Base-by-base conservation (phyloP, 2,329 filamentous ascomycete genomes). In the Colletotrichum sp. region DNA sequence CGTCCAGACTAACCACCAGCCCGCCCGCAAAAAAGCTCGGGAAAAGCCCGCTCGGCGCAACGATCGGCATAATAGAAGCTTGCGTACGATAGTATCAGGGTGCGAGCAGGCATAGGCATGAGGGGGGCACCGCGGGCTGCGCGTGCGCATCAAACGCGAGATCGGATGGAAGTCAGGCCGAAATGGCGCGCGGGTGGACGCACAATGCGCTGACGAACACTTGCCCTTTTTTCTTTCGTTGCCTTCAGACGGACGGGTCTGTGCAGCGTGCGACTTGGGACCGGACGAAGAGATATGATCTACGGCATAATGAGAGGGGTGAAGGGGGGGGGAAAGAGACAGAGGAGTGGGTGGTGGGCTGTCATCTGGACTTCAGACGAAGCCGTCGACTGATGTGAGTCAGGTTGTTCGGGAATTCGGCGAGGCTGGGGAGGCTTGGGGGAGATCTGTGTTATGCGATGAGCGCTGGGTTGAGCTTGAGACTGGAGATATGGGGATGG, bases 161-260 rank as follows among this genome's bases (percentile, higher is more conserved):
- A 72, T 75, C 52, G 61, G 72, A 75, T 75, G 72, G 57, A 72
- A 18, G 24, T 16, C 61, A 67, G 61, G 18, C 52, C 72, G 68
- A 61, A 39, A 72, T 75, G 18, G 24, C 16, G 59, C 36, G 43
- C 32, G 48, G 48, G 28, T 18, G 43, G 48, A 13, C 36, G 16
- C 67, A 39, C 26, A 64, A 66, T 60, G 72, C 72, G 72, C 34
- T 28, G 43, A 59, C 32, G 24, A 21, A n/a, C 21, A 28, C 16
- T 34, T 21, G 18, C n/a, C n/a, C n/a, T n/a, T n/a, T n/a, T n/a
- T n/a, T n/a, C n/a, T n/a, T n/a, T n/a, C n/a, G n/a, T n/a, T n/a
- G n/a, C n/a, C n/a, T n/a, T n/a, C n/a, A n/a, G n/a, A n/a, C n/a
- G n/a, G n/a, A n/a, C n/a, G n/a, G n/a, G n/a, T n/a, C n/a, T n/a